Evolutionary conservation across 1,284 basidiomycete genomes (phyloP).

Genomic region (Moniliella sp.): DNA sequence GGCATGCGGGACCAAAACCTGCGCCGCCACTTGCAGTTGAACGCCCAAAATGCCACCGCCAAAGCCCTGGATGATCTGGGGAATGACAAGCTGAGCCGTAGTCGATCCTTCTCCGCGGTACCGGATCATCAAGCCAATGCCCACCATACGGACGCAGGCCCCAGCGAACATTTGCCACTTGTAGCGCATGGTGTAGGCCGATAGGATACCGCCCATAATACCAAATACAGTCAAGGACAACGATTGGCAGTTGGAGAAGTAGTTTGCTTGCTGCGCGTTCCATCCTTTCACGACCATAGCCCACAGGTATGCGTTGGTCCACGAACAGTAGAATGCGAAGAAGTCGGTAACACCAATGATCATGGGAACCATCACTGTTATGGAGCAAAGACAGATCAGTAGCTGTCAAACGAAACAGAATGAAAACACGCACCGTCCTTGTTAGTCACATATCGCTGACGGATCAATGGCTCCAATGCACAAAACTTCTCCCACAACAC

Average conservation of each 20-base stretch:
- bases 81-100: constrained; percentile 23
- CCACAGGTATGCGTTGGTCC: constrained; percentile 17
- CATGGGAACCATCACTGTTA: constrained; percentile 14
- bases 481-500: constrained; percentile 14
- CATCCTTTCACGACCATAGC: constrained; percentile 11
- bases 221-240: constrained; percentile 26
- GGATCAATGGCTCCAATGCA: constrained; percentile 22
- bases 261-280: constrained; percentile 6
- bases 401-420: background rate
- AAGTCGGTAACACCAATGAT: constrained; percentile 29
- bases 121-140: constrained; percentile 28
- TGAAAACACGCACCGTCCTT: constrained; percentile 7
- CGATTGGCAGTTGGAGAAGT: constrained; percentile 24
- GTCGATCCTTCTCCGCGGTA: constrained; percentile 15
- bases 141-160: constrained; percentile 18
- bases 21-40: constrained; percentile 21
- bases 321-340: constrained; percentile 21
- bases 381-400: background rate
- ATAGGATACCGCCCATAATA: constrained; percentile 19
- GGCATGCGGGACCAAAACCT: constrained; percentile 29
- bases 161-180: constrained; percentile 21
- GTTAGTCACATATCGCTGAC: constrained; percentile 20
- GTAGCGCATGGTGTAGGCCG: constrained; percentile 21
- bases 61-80: constrained; percentile 27
- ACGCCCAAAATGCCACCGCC: constrained; percentile 29